Conservation (phyloP, 106 monocot genomes). For the Acorus gramineus region DNA sequence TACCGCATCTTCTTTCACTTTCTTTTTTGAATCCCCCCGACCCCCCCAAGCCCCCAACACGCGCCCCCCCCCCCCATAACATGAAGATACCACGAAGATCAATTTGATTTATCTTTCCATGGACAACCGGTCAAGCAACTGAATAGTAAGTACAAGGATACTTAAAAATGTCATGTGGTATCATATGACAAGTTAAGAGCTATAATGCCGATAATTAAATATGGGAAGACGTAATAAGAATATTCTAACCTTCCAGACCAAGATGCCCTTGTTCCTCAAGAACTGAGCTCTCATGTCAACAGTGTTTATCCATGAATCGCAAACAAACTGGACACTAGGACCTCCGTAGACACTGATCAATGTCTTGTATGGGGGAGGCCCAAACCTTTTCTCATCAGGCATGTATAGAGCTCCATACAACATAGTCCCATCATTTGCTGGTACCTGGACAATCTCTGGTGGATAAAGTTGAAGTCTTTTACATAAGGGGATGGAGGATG, state of each 20-base stretch:
- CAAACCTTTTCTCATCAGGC: slow-evolving; percentile 69
- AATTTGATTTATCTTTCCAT: no score
- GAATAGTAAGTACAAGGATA: no score
- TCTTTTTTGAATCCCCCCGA: no score
- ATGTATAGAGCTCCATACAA: slow-evolving; percentile 78
- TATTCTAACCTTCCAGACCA: slow-evolving; percentile 85
- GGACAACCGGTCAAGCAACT: no score
- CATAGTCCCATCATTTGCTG: slow-evolving; percentile 57
- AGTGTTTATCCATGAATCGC: slow-evolving; percentile 80
- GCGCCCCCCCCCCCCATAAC: no score
- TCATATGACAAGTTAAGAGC: no score
- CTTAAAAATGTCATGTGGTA: no score
- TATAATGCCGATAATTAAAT: no score
- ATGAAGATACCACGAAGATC: no score
- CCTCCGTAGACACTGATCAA: slow-evolving; percentile 90
- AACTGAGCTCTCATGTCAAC: slow-evolving; percentile 98
- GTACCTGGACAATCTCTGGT: slow-evolving; percentile 63
- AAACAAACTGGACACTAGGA: slow-evolving; percentile 78
- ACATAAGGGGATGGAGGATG: slow-evolving; percentile 31
- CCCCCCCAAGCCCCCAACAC: no score
- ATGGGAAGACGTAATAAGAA: neutral
- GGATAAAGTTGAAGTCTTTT: slow-evolving; percentile 38
- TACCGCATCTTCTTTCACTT: no score
- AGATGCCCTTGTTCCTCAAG: slow-evolving; percentile 71
- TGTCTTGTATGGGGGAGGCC: slow-evolving; percentile 91